Base-by-base conservation (phyloP, 2,329 filamentous ascomycete genomes). In the Verticillium albo-atrum region DNA sequence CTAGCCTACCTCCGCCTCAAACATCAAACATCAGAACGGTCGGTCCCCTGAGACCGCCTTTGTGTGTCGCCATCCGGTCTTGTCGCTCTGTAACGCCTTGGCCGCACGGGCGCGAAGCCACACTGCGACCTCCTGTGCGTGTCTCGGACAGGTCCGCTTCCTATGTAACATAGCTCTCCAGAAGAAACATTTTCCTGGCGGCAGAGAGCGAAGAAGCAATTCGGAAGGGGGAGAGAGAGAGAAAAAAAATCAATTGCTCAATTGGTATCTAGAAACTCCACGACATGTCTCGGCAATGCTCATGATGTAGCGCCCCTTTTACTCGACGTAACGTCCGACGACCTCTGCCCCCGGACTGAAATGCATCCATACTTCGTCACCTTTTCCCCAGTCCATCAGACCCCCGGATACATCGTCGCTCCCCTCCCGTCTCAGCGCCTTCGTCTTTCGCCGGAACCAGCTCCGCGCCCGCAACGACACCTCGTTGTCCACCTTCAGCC, bases 401-500 rank as follows among this genome's bases (percentile, higher is more conserved):
- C 74, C 74, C 56, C 54, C 57, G 7, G 57, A 50, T 54, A 61
- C 66, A 61, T 72, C 64, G 65, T 68, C 66, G 15, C 75, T 53
- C 23, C 51, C 26, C 42, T 47, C 56, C 27, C 63, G 61, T 54
- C 62, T 15, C 3, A 69, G n/a, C 28, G 63, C 58, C 23, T 61
- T 54, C 55, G 62, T 66, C 60, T 75, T 73, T 59, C 77, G 72
- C 57, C 74, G 74, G 58, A 81, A 63, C 67, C 74, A 77, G 3
- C 77, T 75, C 53, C 71, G 76, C 20, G 84, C 56, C 20, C 85
- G 73, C 51, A 79, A 77, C 28, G 77, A 72, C 62, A 84, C 79
- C 64, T 89, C 84, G 65, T 88, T 79, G 26, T 79, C 77, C 47
- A 89, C 83, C 65, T 78, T 80, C 55, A 89, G 73, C 52, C 82